Evolutionary conservation across 306 rosid species (phyloP).

Genomic region (Argentina anserina): DNA sequence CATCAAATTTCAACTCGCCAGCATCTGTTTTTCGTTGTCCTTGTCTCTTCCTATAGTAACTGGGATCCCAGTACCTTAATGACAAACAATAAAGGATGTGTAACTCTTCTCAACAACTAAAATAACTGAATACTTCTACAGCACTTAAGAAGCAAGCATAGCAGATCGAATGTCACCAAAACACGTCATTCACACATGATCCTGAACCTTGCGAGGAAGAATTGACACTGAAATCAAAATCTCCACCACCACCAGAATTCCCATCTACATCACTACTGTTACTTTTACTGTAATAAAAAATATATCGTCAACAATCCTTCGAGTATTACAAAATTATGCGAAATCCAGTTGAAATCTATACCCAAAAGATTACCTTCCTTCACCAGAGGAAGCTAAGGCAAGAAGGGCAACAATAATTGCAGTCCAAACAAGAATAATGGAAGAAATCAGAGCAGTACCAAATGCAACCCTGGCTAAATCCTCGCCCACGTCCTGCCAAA

Average conservation of each 20-base stretch:
- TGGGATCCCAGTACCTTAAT: conserved; percentile 95
- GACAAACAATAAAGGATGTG: conserved; percentile 11
- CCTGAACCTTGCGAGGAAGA: too few relatives aligned
- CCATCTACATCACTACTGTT: conserved; percentile 12
- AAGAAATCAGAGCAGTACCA: conserved; percentile 87
- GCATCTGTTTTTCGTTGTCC: conserved; percentile 38
- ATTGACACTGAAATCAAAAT: too few relatives aligned
- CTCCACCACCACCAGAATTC: conserved; percentile 42
- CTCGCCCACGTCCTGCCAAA: conserved; percentile 67
- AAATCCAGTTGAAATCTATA: neutral
- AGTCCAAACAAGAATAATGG: conserved; percentile 85
- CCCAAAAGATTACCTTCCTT: conserved; percentile 42
- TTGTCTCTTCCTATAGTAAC: conserved; percentile 74
- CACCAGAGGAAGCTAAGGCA: too few relatives aligned
- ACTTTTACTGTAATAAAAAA: conserved; percentile 36
- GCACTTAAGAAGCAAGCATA: conserved; percentile 7
- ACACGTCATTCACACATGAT: conserved; percentile 47
- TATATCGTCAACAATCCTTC: conserved; percentile 23
- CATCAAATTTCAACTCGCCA: conserved; percentile 60
- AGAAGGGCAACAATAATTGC: conserved; percentile 78
- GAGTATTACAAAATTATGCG: conserved; percentile 4
- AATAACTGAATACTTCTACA: neutral
- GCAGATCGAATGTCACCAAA: conserved; percentile 63
- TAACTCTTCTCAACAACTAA: conserved; percentile 20
- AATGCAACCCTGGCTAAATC: conserved; percentile 86